Percentiles rank a stretch among this genome's conserved stretches.
Evolutionary conservation across 140 eudicot species (phyloP).

Genomic region (Erigeron philadelphicus): DNA sequence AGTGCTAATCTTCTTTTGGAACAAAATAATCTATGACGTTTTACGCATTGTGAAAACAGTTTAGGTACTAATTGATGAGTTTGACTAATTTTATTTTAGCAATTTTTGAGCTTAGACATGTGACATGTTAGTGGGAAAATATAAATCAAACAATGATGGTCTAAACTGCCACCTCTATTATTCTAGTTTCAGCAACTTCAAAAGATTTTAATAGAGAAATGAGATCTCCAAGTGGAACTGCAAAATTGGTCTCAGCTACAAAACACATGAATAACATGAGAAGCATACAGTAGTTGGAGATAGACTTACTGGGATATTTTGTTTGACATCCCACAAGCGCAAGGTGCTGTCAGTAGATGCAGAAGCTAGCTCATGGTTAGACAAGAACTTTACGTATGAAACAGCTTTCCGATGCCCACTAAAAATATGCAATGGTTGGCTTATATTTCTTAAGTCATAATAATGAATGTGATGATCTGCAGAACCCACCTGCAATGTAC

Average conservation of each 20-base stretch:
- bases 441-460: conserved; percentile 75
- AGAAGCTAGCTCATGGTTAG: conserved; percentile 86
- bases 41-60: too few species aligned
- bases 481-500: conserved; percentile 74
- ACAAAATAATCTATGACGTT: too few species aligned
- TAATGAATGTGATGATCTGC: conserved; percentile 95
- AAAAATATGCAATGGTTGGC: conserved; percentile 74
- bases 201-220: neutral
- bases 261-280: neutral
- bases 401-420: conserved; percentile 88
- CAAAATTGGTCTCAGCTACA: neutral
- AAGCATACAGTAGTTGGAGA: neutral
- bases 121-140: too few species aligned
- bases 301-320: conserved; percentile 65
- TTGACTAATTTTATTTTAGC: too few species aligned
- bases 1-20: too few species aligned
- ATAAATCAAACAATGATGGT: too few species aligned
- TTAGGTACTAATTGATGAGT: too few species aligned
- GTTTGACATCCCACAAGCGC: conserved; percentile 90
- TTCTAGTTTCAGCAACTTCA: neutral
- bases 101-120: too few species aligned
- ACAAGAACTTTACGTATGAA: conserved; percentile 84
- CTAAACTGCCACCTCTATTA: neutral
- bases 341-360: conserved; percentile 96
- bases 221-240: neutral